Percentiles rank a stretch among this genome's conserved stretches.
Evolutionary conservation across 805 yeast species (phyloP).

Genomic region (Kodamaea neixiangensis): DNA sequence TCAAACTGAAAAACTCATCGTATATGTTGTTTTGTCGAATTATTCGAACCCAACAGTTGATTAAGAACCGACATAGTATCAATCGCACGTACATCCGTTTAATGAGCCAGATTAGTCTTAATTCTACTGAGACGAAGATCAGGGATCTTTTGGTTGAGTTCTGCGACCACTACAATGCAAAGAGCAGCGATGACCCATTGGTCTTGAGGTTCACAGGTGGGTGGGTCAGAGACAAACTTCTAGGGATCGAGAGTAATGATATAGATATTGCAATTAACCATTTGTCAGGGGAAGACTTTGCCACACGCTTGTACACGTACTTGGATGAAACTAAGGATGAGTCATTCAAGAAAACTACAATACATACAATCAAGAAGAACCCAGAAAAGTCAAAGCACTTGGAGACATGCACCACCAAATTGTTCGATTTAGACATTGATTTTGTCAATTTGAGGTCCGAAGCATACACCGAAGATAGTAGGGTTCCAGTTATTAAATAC

Average conservation of each 20-base stretch:
- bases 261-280: constrained; percentile 88
- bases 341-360: constrained; percentile 35
- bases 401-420: constrained; percentile 92
- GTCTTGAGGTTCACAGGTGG: constrained; percentile 91
- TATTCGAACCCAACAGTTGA: neutral
- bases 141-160: constrained; percentile 42
- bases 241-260: constrained; percentile 81
- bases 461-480: constrained; percentile 74
- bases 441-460: constrained; percentile 91
- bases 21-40: neutral
- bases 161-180: constrained; percentile 37
- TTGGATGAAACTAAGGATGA: constrained; percentile 26
- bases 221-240: constrained; percentile 94
- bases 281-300: constrained; percentile 85
- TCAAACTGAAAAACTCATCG: neutral
- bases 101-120: constrained; percentile 12
- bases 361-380: constrained; percentile 85
- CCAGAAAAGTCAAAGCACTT: constrained; percentile 96
- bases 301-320: constrained; percentile 60
- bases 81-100: neutral
- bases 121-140: constrained; percentile 44
- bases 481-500: constrained; percentile 80
- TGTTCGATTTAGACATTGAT: constrained; percentile 85
- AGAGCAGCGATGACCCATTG: constrained; percentile 26
- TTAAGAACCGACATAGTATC: neutral